Base-by-base conservation (phyloP, 352 stramenopile genomes). In the Phytophthora niederhauseri region DNA sequence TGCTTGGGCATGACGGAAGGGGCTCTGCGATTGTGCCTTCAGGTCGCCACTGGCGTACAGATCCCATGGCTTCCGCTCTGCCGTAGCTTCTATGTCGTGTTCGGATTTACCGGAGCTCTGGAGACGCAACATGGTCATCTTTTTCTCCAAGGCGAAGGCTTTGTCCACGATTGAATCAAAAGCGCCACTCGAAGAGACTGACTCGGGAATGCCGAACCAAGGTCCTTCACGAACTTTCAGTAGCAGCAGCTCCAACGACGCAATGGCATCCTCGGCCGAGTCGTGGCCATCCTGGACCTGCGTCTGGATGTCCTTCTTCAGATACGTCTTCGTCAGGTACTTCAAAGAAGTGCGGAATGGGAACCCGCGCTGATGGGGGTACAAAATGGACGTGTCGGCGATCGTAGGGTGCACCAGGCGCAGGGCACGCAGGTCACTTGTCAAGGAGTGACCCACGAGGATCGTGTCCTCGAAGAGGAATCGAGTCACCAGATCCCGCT, bases 401-500 rank as follows among this genome's bases (percentile, higher is more conserved):
- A 95, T 78, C 4, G 70, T 78, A 4, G 74, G 41, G 51, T 97
- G 91, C 19, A 95, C 83, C 15, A 97, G 70, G 4, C 89, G 80
- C 20, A 97, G 61, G 15, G 88, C 87, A 34, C 84, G 82, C 30
- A 97, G 65, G 69, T 97, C 91, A 61, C 87, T 96, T 56, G 90
- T 93, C 43, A 97, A 81, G 6, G 87, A 96, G 64, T 97, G 91
- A 0, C 91, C 91, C 2, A 97, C 87, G 20, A 97, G 77, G 30
- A 97, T 82, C 30, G 86, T 95, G 66, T 95, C 82, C 1, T 79
- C 59, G 57, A 89, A 91, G 4, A 95, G 52, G 28, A 94, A 88
- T 22, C 75, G 68, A 14, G 71, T 72, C 0, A 82, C 60, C 34
- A 97, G 56, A 43, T 87, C 75, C 0, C 71, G 69, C 61, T 96